Conservation (phyloP, 225 moss, liverwort and hornwort species). For the Thuidium tamariscinum region DNA sequence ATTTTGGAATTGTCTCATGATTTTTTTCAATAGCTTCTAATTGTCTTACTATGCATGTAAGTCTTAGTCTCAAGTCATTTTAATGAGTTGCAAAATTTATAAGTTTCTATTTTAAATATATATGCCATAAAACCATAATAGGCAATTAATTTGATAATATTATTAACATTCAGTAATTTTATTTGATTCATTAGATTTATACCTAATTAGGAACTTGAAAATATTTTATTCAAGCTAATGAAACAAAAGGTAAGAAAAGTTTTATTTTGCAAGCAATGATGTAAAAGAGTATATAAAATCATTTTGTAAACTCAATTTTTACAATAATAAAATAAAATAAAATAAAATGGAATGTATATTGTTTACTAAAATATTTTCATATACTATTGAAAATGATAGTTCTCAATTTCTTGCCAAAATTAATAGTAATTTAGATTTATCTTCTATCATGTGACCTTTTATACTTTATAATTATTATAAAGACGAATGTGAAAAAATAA, state of each 20-base stretch:
- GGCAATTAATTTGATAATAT: not conserved
- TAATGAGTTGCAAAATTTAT: not conserved
- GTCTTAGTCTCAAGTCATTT: not conserved
- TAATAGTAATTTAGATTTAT: no score
- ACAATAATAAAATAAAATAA: no score
- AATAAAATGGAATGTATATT: no score
- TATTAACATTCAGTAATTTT: not conserved
- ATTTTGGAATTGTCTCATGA: not conserved
- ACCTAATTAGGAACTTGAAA: fast-evolving
- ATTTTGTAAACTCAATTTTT: no score
- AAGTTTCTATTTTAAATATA: not conserved
- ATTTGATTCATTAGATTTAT: not conserved
- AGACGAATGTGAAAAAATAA: no score
- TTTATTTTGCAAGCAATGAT: not conserved
- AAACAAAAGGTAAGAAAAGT: not conserved
- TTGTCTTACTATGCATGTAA: not conserved
- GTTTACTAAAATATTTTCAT: not conserved
- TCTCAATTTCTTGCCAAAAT: not conserved
- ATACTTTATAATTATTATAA: no score
- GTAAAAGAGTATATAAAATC: no score
- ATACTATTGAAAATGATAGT: not conserved
- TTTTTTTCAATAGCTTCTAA: not conserved
- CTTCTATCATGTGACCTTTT: no score
- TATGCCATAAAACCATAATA: not conserved
- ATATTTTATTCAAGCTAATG: not conserved